Base-by-base conservation (phyloP, 1,139 yeast species). In the Saccharomyces hybrid region DNA sequence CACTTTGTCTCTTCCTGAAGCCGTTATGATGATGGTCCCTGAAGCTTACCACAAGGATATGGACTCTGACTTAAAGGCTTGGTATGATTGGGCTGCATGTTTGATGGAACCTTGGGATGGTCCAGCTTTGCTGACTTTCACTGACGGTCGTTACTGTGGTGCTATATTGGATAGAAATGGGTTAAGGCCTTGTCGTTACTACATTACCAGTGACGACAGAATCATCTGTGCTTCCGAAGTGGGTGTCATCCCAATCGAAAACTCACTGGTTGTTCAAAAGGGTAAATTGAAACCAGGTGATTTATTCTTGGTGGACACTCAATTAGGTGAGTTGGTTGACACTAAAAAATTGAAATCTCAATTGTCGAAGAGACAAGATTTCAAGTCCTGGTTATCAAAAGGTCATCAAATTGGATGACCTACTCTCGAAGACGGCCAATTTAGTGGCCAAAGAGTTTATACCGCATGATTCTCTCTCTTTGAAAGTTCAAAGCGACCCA, bases 81-180 rank as follows among this genome's bases (percentile, higher is more conserved):
- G 95, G 73, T 93, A 91, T 74, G 98, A 93, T 73, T 93, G 99
- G 99, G 98, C 98, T 51, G 97, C 99, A 16, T 90, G 97, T 75
- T 76, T 91, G 64, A 93, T 93, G 97, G 99, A 93, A 76, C 98
- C 99, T 21, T 93, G 99, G 99, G 99, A 93, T 75, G 99, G 99
- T 63, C 99, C 99, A 41, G 98, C 98, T 47, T 78, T 93, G 65
- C 88, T 93, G 77, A 90, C 96, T 38, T 93, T 93, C 73, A 95
- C 98, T 41, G 98, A 93, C 72, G 98, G 96, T 61, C 82, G 98
- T 68, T 93, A 88, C 79, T 89, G 97, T 75, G 99, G 99, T 76
- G 99, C 99, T 53, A 91, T 91, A 71, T 80, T 93, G 64, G 99
- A 93, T 75, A 83, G 99, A 76, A 93, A 93, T 71, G 99, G 99